These are phyloP conservation scores for Vigna reflexopilosa DNA, from an alignment of 306 rosid genomes.

Conservation along the genomic window DNA sequence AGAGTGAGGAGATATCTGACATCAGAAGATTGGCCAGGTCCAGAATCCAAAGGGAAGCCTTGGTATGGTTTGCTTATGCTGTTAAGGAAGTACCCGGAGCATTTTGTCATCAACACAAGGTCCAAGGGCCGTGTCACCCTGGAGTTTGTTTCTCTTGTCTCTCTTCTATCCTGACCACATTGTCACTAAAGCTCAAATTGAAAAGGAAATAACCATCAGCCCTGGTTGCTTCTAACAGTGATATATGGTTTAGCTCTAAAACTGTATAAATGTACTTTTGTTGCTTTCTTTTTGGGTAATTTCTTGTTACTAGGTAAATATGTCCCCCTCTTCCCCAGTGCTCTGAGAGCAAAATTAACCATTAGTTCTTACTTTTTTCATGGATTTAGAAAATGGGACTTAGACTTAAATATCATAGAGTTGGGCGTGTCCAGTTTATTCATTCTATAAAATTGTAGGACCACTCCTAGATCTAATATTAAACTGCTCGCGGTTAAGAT, in stretches of 20 bases:
- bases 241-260: background rate
- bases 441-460: background rate
- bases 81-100: slow-evolving; percentile 97
- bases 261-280: background rate
- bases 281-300: background rate
- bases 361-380: background rate
- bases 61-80: slow-evolving; percentile 96
- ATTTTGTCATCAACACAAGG: slow-evolving; percentile 96
- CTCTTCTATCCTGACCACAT: slow-evolving; percentile 70
- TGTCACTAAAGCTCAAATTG: background rate
- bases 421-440: background rate
- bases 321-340: background rate
- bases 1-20: slow-evolving; percentile 91
- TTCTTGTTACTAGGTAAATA: slow-evolving; percentile 10
- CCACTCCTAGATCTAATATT: background rate
- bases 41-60: slow-evolving; percentile 95
- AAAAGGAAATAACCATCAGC: background rate
- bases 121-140: slow-evolving; percentile 84
- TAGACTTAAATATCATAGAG: background rate
- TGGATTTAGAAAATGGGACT: slow-evolving; percentile 8
- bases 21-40: slow-evolving; percentile 86
- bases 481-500: background rate
- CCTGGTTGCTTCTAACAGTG: background rate
- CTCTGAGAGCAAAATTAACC: background rate
- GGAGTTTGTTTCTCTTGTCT: slow-evolving; percentile 95